Base-by-base conservation (phyloP, 2,329 filamentous ascomycete genomes). In the Didymella keratinophila region DNA sequence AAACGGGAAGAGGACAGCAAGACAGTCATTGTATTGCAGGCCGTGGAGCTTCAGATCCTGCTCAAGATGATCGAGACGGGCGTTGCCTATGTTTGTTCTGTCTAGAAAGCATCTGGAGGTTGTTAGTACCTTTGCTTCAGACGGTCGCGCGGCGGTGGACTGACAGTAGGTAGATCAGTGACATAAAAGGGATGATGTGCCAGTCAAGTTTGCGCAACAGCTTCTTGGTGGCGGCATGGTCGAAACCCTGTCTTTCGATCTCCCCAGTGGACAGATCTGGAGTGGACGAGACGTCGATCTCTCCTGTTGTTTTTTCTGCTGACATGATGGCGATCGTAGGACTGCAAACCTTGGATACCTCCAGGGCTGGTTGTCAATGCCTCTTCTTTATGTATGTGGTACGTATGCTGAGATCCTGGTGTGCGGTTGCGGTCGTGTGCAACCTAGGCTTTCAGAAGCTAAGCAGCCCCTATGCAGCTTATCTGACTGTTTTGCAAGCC, bases 131-230 rank as follows among this genome's bases (percentile, higher is more conserved):
- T 8, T 7, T 11, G 11, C 11, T n/a, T 10, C 5, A 20, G 12
- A 8, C 3, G 3, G 6, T 8, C 16, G 21, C 23, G 28, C 6
- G 36, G n/a, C 10, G 16, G 14, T 41, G n/a, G 27, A 68, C 75
- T 59, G 57, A 80, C 76, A 88, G 75, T 16, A 58, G 37, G 62
- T 87, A 87, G 18, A 88, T 80, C 0, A 88, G 69, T 4, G 84
- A 82, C 61, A 88, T 81, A 71, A 87, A 84, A 1, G 86, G 86
- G 43, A 88, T 82, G 21, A 88, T 79, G 67, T 81, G 77, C 77
- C 80, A 75, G 71, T 87, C 82, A 62, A 85, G 77, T 73, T 83
- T 84, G 65, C 82, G 76, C 36, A 87, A 67, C 0, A 87, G 79
- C 54, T 75, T 78, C 63, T 80, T 84, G n/a, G 80, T 86, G 16